A percentile compares a stretch with the other conserved stretches of the same genome.
Evolutionary conservation across 345 rosid genomes (phyloP).

Genomic region (Moricandia arvensis): DNA sequence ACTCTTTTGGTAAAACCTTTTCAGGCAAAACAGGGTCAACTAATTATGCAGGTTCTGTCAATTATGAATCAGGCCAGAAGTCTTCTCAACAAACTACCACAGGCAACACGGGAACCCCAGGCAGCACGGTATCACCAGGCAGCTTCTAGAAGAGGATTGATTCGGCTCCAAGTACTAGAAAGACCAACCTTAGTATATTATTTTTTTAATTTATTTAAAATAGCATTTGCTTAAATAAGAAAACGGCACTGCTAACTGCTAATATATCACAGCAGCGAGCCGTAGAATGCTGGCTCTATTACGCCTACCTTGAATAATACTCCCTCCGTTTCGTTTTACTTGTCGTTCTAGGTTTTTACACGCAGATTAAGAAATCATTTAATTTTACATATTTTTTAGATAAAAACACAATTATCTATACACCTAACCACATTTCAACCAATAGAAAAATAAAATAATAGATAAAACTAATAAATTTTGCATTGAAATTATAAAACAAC

Average conservation of each 20-base stretch:
- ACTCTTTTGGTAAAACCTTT: not conserved
- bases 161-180: not conserved
- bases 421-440: no score
- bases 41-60: constrained; percentile 4
- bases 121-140: not conserved
- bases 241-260: constrained; percentile 7
- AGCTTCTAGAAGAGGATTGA: not conserved
- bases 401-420: no score
- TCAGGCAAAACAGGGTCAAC: not conserved
- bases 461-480: no score
- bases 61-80: not conserved
- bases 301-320: not conserved
- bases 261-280: constrained; percentile 11
- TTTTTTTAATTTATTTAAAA: not conserved
- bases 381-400: no score
- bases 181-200: not conserved
- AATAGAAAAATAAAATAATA: no score
- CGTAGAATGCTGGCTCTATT: constrained; percentile 9
- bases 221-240: constrained; percentile 1
- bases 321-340: no score
- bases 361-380: no score
- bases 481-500: no score
- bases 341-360: no score
- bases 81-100: not conserved
- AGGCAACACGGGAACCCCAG: not conserved